These are phyloP conservation scores for Arabis alpina DNA, from an alignment of 345 rosid genomes.

Conservation along the genomic window DNA sequence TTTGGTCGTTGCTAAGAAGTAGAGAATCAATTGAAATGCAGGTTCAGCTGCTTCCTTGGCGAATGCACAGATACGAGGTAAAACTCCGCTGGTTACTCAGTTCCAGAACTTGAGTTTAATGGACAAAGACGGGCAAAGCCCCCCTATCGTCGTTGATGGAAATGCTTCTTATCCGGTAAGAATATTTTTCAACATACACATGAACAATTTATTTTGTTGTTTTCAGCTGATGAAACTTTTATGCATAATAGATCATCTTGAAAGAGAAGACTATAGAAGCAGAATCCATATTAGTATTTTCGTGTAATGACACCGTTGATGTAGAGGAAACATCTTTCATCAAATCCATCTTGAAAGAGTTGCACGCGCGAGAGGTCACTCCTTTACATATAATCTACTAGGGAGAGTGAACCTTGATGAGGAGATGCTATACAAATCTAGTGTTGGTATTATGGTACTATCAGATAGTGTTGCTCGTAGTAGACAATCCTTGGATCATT, in stretches of 20 bases:
- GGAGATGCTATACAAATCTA: slow-evolving; percentile 1
- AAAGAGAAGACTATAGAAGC: not conserved
- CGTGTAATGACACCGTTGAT: slow-evolving; percentile 21
- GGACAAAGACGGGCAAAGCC: too few relatives aligned
- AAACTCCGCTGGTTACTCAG: too few relatives aligned
- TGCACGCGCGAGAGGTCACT: not conserved
- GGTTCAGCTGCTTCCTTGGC: too few relatives aligned
- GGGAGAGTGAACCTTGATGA: not conserved
- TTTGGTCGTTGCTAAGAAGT: too few relatives aligned
- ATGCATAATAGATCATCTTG: not conserved
- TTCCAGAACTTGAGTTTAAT: too few relatives aligned
- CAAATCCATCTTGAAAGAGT: not conserved
- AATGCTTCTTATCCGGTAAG: too few relatives aligned
- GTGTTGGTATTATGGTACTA: slow-evolving; percentile 32
- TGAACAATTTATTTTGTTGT: too few relatives aligned
- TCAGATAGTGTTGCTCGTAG: not conserved
- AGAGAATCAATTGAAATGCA: too few relatives aligned
- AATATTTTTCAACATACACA: too few relatives aligned
- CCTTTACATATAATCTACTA: slow-evolving; percentile 23
- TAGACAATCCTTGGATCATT: slow-evolving; percentile 17
- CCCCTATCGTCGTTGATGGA: too few relatives aligned
- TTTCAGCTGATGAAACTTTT: too few relatives aligned
- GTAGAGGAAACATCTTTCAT: slow-evolving; percentile 18
- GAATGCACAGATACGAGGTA: too few relatives aligned
- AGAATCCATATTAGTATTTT: slow-evolving; percentile 16